Evolutionary conservation across 1,284 basidiomycete species (phyloP).

Genomic region (Cyathus pygmaeus): DNA sequence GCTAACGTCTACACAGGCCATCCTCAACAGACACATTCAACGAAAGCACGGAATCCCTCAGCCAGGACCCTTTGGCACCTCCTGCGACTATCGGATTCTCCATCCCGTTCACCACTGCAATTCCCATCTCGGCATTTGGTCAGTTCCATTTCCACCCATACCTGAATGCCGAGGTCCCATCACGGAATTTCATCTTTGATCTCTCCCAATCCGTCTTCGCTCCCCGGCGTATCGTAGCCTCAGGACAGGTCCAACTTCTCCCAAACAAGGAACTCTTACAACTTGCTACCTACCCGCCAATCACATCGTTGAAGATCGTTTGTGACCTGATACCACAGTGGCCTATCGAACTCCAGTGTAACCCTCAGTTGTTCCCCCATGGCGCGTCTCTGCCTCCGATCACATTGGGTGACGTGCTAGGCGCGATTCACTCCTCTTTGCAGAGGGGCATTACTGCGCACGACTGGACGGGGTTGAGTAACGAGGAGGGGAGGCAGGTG

Average conservation of each 20-base stretch:
- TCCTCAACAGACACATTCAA: too few species aligned
- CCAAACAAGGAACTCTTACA: slow-evolving; percentile 56
- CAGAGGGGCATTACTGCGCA: slow-evolving; percentile 63
- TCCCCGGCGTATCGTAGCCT: slow-evolving; percentile 52
- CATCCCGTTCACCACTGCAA: too few species aligned
- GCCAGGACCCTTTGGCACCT: too few species aligned
- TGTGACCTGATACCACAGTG: slow-evolving; percentile 68
- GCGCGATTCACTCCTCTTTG: slow-evolving; percentile 60
- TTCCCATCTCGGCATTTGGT: too few species aligned
- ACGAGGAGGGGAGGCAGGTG: slow-evolving; percentile 54
- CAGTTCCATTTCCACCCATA: slow-evolving; percentile 63
- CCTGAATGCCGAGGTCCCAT: slow-evolving; percentile 63
- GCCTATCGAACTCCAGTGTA: slow-evolving; percentile 65
- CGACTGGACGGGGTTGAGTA: slow-evolving; percentile 62
- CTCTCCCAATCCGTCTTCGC: slow-evolving; percentile 57
- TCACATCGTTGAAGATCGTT: slow-evolving; percentile 65
- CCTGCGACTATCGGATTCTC: too few species aligned
- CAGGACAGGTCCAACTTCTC: slow-evolving; percentile 48
- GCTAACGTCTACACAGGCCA: too few species aligned
- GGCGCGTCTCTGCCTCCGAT: slow-evolving; percentile 52
- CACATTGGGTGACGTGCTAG: slow-evolving; percentile 66
- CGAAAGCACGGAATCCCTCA: too few species aligned
- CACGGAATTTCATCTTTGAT: slow-evolving; percentile 63
- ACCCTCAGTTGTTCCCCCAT: slow-evolving; percentile 24
- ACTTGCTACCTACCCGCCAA: slow-evolving; percentile 65